These are phyloP conservation scores for Isoetes taiwanensis DNA, from an alignment of 75 land plant species.

Conservation along the genomic window DNA sequence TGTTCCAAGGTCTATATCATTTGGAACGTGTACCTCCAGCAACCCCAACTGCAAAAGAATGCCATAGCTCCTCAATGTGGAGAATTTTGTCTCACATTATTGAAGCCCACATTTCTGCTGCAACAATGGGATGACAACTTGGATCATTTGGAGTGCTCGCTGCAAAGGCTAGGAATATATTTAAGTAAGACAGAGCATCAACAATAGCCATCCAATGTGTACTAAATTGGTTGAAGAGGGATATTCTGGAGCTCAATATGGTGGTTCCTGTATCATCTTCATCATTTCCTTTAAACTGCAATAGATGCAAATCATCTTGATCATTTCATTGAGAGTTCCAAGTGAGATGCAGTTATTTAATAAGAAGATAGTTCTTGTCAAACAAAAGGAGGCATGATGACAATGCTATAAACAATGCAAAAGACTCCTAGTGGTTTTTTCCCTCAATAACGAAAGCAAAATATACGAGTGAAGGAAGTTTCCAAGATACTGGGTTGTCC, in stretches of 20 bases:
- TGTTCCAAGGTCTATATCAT: conserved; percentile 55
- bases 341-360: too few relatives aligned
- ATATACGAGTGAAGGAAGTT: too few relatives aligned
- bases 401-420: too few relatives aligned
- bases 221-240: conserved; percentile 36
- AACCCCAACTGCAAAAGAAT: too few relatives aligned
- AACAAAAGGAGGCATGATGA: too few relatives aligned
- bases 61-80: too few relatives aligned
- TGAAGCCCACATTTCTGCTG: conserved; percentile 9
- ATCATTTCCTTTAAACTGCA: conserved; percentile 39
- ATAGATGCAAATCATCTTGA: background rate
- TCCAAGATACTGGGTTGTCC: too few relatives aligned
- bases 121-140: conserved; percentile 52
- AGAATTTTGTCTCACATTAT: conserved; percentile 33
- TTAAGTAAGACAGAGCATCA: conserved; percentile 42
- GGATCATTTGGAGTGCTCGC: conserved; percentile 33
- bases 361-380: too few relatives aligned
- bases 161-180: conserved; percentile 81
- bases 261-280: conserved; percentile 31
- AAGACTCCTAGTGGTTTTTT: too few relatives aligned
- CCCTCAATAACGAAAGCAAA: too few relatives aligned
- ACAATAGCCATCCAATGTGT: conserved; percentile 44
- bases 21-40: too few relatives aligned
- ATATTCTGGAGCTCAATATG: conserved; percentile 35
- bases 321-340: too few relatives aligned